Evolutionary conservation across 73 alveolate species (phyloP).

Genomic region (Uronychia binucleata): DNA sequence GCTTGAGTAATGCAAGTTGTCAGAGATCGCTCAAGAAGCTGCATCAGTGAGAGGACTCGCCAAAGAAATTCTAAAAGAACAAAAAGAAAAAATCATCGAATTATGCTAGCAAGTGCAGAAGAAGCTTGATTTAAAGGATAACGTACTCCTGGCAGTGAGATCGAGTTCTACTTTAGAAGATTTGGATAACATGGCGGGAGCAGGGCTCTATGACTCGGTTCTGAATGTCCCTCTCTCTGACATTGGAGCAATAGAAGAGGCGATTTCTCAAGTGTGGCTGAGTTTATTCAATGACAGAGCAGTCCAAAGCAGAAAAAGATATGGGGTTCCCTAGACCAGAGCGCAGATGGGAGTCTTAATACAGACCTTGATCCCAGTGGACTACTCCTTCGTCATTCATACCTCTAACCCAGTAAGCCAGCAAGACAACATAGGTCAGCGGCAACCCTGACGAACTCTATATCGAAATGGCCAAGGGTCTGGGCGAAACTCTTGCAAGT

Average conservation of each 20-base stretch:
- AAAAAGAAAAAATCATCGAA: conserved; percentile 26
- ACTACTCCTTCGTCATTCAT: conserved; percentile 85
- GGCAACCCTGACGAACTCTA: conserved; percentile 75
- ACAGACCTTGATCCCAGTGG: conserved; percentile 78
- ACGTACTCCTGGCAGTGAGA: conserved; percentile 80
- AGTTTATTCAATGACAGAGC: conserved; percentile 88
- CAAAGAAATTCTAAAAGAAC: conserved; percentile 33
- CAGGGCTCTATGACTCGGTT: conserved; percentile 93
- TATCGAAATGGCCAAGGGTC: conserved; percentile 89
- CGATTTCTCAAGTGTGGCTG: conserved; percentile 88
- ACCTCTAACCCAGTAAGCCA: conserved; percentile 81
- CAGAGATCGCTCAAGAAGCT: conserved; percentile 42
- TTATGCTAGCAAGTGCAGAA: conserved; percentile 27
- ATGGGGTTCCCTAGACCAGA: conserved; percentile 61
- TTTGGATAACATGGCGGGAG: conserved; percentile 87
- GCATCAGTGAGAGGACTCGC: too few species aligned
- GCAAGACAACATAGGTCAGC: neutral
- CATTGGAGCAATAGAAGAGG: conserved; percentile 45
- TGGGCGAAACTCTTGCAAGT: conserved; percentile 95
- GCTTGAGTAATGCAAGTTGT: conserved; percentile 11
- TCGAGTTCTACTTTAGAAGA: conserved; percentile 94
- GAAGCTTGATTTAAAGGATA: conserved; percentile 12
- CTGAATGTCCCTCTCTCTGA: conserved; percentile 72
- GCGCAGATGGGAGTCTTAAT: conserved; percentile 89
- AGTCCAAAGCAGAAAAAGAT: conserved; percentile 75